These are phyloP conservation scores for Backusella tuberculispora DNA, from an alignment of 192 early-diverging fungal species.

Conservation along the genomic window DNA sequence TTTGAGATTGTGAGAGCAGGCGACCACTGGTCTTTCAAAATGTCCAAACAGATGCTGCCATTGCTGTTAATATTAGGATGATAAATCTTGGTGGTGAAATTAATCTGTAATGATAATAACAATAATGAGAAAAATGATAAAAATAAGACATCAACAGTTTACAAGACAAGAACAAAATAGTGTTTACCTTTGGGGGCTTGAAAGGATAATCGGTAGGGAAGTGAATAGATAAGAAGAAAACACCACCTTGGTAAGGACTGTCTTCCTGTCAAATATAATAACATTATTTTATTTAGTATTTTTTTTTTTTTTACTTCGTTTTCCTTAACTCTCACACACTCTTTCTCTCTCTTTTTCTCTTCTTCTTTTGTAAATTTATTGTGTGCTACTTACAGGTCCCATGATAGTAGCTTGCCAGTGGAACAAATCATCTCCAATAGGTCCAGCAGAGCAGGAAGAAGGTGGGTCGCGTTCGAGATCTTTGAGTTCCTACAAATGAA, in stretches of 20 bases:
- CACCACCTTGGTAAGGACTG: constrained; percentile 92
- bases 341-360: not conserved
- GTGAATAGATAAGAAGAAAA: constrained; percentile 97
- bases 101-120: constrained; percentile 59
- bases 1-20: constrained; percentile 99
- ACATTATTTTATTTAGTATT: not conserved
- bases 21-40: constrained; percentile 98
- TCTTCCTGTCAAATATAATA: constrained; percentile 63
- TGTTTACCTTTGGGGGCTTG: constrained; percentile 93
- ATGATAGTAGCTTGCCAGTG: constrained; percentile 99
- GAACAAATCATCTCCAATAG: constrained; percentile 89
- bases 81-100: constrained; percentile 97
- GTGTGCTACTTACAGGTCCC: constrained; percentile 79
- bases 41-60: constrained; percentile 98
- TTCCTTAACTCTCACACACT: not conserved
- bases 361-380: not conserved
- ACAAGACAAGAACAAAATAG: not conserved
- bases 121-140: not conserved
- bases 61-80: constrained; percentile 99
- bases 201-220: constrained; percentile 99
- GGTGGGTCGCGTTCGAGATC: constrained; percentile 98
- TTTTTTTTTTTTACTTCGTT: no score
- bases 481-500: constrained; percentile 76
- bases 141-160: not conserved
- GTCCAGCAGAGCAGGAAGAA: constrained; percentile 96